Base-by-base conservation (phyloP, 2,329 filamentous ascomycete genomes). In the Chaetomium globosum region DNA sequence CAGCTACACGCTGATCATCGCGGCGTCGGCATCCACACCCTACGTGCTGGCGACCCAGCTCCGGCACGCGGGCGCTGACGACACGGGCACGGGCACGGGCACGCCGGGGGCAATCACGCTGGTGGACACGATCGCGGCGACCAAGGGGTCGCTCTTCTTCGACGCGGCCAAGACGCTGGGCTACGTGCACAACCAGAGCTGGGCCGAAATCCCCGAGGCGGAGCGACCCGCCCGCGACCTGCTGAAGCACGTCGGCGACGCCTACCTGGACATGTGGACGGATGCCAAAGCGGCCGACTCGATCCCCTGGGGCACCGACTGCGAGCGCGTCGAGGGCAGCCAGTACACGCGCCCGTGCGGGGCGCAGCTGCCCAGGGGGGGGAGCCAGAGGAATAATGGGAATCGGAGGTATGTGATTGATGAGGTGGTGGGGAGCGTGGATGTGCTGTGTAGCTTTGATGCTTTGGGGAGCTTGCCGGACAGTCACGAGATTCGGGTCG, bases 241-340 rank as follows among this genome's bases (percentile, higher is more conserved):
- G 54, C 73, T 78, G 13, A 73, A 71, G 64, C 70, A 74, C n/a
- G 71, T 75, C 0, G 76, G 75, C 21, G 76, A 78, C 33, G 74
- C 74, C 1, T 77, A 78, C 59, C 72, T 77, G 0, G 76, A 77
- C 57, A 77, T 77, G 76, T 78, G 76, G 76, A 76, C 75, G 1
- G 73, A 77, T 61, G 68, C 70, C 0, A 73, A 67, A n/a, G 76
- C 75, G 0, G 74, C 75, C 0, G 74, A 74, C 48, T 72, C 72
- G 0, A 77, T 78, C 8, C 73, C 73, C 1, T 77, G 75, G 76
- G 75, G 75, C 4, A 74, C 73, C 1, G 70, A 75, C 63, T 77
- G 76, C 59, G 75, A 77, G 69, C 71, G 76, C 1, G 74, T 77
- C 7, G 76, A 78, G 65, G 75, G 76, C 2, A 75, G 73, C 13